Conservation (phyloP, 352 stramenopile genomes). For the Elongisporangium undulatum region DNA sequence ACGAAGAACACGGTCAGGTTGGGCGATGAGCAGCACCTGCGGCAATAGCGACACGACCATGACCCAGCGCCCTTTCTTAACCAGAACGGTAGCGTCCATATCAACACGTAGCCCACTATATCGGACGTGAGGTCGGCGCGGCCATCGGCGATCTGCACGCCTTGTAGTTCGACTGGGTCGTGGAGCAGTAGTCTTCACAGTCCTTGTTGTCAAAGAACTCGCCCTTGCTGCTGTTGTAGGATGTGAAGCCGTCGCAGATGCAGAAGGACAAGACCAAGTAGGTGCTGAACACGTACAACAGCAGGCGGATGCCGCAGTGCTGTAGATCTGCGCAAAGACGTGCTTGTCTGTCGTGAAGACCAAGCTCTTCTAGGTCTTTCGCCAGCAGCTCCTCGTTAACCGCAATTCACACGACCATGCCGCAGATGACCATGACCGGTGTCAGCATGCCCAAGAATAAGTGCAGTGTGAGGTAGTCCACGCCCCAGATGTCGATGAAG, state of each 20-base stretch:
- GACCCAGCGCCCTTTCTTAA: conserved; percentile 32
- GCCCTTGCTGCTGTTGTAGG: conserved; percentile 68
- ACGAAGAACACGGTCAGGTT: conserved; percentile 27
- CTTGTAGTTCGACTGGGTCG: conserved; percentile 35
- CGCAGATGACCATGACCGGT: conserved; percentile 22
- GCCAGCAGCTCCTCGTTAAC: conserved; percentile 29
- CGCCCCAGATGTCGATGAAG: conserved; percentile 34
- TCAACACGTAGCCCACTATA: conserved; percentile 35
- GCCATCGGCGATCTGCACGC: conserved; percentile 41
- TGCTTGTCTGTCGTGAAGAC: conserved; percentile 11
- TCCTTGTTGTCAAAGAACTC: conserved; percentile 22
- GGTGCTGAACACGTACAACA: conserved; percentile 26
- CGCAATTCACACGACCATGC: conserved; percentile 18
- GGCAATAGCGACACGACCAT: conserved; percentile 18
- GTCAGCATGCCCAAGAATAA: conserved; percentile 34
- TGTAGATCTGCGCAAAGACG: conserved; percentile 30
- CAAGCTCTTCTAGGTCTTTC: conserved; percentile 12
- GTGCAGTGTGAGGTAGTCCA: conserved; percentile 26
- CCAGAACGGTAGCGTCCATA: conserved; percentile 33
- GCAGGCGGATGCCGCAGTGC: conserved; percentile 26
- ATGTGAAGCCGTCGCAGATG: conserved; percentile 45
- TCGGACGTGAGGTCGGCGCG: conserved; percentile 31
- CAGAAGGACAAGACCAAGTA: conserved; percentile 48
- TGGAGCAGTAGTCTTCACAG: conserved; percentile 19
- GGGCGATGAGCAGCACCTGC: conserved; percentile 24